Evolutionary conservation across 2,329 filamentous ascomycete species (phyloP), one percentile per base, ranked within the genome.

Genomic region (Cercospora sojina): DNA sequence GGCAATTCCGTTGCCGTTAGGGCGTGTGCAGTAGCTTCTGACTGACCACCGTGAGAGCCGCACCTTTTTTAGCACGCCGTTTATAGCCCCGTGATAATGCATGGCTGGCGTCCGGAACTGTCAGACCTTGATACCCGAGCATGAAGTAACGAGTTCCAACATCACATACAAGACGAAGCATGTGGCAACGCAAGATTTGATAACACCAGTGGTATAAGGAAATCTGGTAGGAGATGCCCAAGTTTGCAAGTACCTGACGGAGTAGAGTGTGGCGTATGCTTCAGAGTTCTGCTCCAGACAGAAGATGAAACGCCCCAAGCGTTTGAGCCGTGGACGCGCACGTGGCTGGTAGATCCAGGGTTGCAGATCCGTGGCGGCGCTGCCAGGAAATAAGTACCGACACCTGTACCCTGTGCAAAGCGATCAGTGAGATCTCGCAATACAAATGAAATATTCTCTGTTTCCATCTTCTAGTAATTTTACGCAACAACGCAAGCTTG

Each of bases 321-420:
- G 60, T 63, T 57, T 55, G 53, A 57, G 53, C 53, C n/a, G 53
- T 13, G 16, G 27, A 10, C 10, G 23, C 49, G 47, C 59, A 62
- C 60, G 60, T 63, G 51, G 32, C 31, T 13, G 20, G 49, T 25
- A 38, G 60, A 63, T 56, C 20, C 60, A 63, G 60, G 60, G 60
- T 31, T 25, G 60, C 23, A 25, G 60, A 63, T 63, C 60, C 20
- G 60, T 57, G 60, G 60, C 51, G 60, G 25, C 20, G 13, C 31
- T 56, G 51, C 20, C 47, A 27, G 31, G 51, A 64, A 58, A 60
- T 64, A 66, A 66, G 60, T 55, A 64, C 32, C 57, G n/a, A n/a
- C n/a, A 27, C 18, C 23, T 18, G 25, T 20, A 29, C 60, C 16
- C 10, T 32, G 29, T 25, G 23, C 29, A 49, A 25, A 9, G 12